Evolutionary conservation across 306 rosid species (phyloP).

Genomic region (Sindora glabra): DNA sequence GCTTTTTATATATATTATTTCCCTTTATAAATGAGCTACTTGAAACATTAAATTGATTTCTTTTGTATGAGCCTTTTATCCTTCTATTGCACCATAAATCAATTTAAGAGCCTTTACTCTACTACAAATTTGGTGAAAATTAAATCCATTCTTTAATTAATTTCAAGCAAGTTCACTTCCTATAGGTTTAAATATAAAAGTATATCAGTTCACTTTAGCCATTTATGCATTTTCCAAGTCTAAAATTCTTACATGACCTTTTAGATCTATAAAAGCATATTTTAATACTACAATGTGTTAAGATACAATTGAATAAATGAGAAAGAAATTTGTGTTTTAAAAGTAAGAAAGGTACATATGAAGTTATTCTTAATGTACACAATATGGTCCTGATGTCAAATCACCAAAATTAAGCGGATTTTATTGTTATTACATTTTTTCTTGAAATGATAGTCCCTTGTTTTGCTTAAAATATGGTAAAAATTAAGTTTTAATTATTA

Average conservation of each 20-base stretch:
- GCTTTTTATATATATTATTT: conserved; percentile 11
- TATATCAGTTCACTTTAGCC: conserved; percentile 4
- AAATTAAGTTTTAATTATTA: conserved; percentile 5
- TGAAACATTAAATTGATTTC: conserved; percentile 24
- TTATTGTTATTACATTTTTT: conserved; percentile 79
- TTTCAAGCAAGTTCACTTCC: conserved; percentile 57
- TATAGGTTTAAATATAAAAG: conserved; percentile 6
- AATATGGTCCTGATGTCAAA: conserved; percentile 88
- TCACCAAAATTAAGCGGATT: conserved; percentile 99
- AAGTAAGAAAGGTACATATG: background rate
- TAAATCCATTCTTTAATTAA: conserved; percentile 87
- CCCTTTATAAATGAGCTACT: conserved; percentile 12
- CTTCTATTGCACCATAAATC: conserved; percentile 83
- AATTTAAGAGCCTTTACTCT: conserved; percentile 88
- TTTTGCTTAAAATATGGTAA: conserved; percentile 80
- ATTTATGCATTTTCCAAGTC: background rate
- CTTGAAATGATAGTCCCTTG: conserved; percentile 59
- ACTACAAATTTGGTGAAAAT: conserved; percentile 84
- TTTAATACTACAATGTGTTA: background rate
- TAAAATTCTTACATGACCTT: background rate
- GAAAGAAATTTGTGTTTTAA: background rate
- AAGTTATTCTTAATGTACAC: conserved; percentile 44
- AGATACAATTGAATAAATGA: background rate
- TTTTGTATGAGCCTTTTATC: conserved; percentile 81
- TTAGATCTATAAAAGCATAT: background rate